Evolutionary conservation across 1,284 basidiomycete genomes (phyloP).

Genomic region (Apiotrichum sp.): DNA sequence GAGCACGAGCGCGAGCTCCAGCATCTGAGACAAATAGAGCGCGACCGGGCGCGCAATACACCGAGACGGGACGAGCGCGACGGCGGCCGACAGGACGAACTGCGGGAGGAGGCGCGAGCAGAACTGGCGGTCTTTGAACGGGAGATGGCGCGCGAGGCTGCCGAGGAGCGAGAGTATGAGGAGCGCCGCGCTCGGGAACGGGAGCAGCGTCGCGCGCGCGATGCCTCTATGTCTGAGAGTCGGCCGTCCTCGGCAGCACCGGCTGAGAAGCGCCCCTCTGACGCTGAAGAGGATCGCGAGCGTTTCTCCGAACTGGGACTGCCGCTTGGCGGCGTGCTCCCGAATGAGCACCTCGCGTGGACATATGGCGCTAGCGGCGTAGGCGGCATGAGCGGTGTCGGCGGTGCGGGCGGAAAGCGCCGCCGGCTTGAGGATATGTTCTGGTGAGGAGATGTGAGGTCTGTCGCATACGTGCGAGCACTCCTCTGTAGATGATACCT

Average conservation of each 20-base stretch:
- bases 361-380: neutral
- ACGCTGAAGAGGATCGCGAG: neutral
- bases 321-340: neutral
- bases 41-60: neutral
- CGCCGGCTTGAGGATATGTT: neutral
- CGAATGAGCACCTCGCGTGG: slow-evolving; percentile 3
- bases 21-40: neutral
- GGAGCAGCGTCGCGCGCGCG: neutral
- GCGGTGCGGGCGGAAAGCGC: neutral
- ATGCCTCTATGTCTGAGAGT: neutral
- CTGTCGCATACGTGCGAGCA: no score
- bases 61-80: neutral
- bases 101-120: neutral
- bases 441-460: neutral
- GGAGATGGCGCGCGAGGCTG: neutral
- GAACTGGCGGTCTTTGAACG: neutral
- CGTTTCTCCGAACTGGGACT: neutral
- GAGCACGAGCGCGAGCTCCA: neutral
- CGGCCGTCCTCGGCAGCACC: neutral
- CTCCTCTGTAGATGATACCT: no score
- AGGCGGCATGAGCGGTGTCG: neutral
- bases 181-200: neutral
- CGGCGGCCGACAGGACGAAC: neutral
- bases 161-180: neutral
- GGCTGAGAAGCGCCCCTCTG: neutral